Conservation (phyloP, 345 rosid genomes). For the Stellera chamaejasme region DNA sequence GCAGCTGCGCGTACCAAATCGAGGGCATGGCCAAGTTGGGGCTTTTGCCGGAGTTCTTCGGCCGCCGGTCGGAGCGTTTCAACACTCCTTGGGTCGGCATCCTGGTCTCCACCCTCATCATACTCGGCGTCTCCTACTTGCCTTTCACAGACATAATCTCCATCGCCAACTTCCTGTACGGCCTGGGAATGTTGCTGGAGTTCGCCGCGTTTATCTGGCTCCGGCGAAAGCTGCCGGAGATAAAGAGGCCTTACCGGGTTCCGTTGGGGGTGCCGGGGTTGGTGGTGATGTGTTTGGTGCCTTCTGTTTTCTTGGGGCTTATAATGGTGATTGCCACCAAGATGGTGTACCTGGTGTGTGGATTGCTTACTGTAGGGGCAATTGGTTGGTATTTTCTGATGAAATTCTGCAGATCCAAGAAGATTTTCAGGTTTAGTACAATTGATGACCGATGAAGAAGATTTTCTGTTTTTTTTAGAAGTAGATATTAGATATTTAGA, state of each 20-base stretch:
- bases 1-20: slow-evolving; percentile 55
- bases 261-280: slow-evolving; percentile 30
- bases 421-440: slow-evolving; percentile 20
- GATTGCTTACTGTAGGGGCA: slow-evolving; percentile 16
- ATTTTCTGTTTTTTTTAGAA: neutral
- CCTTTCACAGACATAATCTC: slow-evolving; percentile 28
- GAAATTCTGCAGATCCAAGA: slow-evolving; percentile 26
- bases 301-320: slow-evolving; percentile 29
- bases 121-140: slow-evolving; percentile 20
- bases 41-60: slow-evolving; percentile 43
- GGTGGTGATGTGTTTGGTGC: slow-evolving; percentile 27
- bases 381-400: slow-evolving; percentile 26
- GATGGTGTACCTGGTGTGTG: slow-evolving; percentile 23
- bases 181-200: slow-evolving; percentile 43
- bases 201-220: slow-evolving; percentile 40
- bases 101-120: slow-evolving; percentile 21
- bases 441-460: slow-evolving; percentile 2
- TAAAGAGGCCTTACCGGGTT: slow-evolving; percentile 31
- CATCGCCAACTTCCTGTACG: slow-evolving; percentile 34
- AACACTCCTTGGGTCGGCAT: slow-evolving; percentile 41
- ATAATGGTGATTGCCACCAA: slow-evolving; percentile 26
- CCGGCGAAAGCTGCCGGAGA: slow-evolving; percentile 24
- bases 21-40: slow-evolving; percentile 79
- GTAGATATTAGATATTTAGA: too few relatives aligned
- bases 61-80: slow-evolving; percentile 22